Evolutionary conservation across 2,329 filamentous ascomycete species (phyloP).

Genomic region (Chaetomium strumarium): DNA sequence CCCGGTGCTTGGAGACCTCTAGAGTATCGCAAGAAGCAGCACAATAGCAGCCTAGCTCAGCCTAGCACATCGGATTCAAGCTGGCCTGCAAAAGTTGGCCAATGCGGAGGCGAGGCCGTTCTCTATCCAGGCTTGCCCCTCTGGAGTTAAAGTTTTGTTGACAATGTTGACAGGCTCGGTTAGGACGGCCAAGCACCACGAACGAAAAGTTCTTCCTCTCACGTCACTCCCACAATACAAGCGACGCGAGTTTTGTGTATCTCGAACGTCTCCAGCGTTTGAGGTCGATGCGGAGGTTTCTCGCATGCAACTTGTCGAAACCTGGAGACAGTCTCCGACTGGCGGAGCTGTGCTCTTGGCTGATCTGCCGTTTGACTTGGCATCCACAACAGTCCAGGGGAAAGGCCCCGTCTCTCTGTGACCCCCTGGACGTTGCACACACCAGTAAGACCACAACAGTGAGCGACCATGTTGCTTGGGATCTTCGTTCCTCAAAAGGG

Average conservation of each 20-base stretch:
- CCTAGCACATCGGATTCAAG: background rate
- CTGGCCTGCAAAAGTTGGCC: background rate
- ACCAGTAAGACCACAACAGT: constrained; percentile 2
- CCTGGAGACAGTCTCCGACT: constrained; percentile 14
- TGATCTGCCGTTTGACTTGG: constrained; percentile 24
- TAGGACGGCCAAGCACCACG: background rate
- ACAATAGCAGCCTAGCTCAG: background rate
- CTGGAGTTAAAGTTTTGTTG: background rate
- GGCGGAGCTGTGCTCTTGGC: constrained; percentile 13
- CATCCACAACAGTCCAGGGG: constrained; percentile 16
- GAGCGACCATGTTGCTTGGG: constrained; percentile 12
- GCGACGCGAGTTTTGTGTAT: background rate
- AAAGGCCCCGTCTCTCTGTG: constrained; percentile 9
- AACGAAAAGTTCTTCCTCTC: background rate
- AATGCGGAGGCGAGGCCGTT: background rate
- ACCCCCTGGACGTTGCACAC: constrained; percentile 15
- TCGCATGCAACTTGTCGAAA: constrained; percentile 21
- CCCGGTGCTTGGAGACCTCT: background rate
- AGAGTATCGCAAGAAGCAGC: background rate
- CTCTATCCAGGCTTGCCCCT: background rate
- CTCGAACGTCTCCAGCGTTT: constrained; percentile 15
- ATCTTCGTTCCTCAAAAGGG: constrained; percentile 8
- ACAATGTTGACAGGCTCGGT: background rate
- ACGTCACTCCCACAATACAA: background rate
- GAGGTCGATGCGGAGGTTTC: constrained; percentile 18